Conservation (phyloP, 768 basidiomycete genomes). For the Amanita polypyramis region DNA sequence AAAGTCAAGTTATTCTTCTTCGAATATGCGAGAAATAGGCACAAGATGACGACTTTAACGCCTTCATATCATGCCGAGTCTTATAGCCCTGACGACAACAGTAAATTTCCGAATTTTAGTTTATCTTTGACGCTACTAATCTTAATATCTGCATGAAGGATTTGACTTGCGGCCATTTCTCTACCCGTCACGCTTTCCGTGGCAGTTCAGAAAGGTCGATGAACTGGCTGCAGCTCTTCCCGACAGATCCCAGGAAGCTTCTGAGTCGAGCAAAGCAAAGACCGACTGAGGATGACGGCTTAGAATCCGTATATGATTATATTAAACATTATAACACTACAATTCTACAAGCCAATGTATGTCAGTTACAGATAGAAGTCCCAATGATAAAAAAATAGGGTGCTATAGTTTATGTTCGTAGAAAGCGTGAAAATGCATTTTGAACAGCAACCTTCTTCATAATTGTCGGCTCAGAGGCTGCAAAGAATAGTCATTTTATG, state of each 20-base stretch:
- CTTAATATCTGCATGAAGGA: slow-evolving; percentile 33
- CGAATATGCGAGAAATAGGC: slow-evolving; percentile 90
- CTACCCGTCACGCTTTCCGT: slow-evolving; percentile 89
- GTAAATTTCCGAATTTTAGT: slow-evolving; percentile 33
- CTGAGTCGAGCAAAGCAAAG: slow-evolving; percentile 19
- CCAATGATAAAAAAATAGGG: slow-evolving; percentile 4
- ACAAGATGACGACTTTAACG: slow-evolving; percentile 98
- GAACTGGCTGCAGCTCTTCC: slow-evolving; percentile 69
- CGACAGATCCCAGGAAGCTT: slow-evolving; percentile 40
- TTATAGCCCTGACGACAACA: slow-evolving; percentile 94
- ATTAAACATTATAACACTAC: slow-evolving; percentile 14
- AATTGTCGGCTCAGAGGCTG: slow-evolving; percentile 76
- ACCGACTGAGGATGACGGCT: slow-evolving; percentile 11
- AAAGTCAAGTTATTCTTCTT: slow-evolving; percentile 98
- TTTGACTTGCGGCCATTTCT: slow-evolving; percentile 96
- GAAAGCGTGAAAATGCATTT: slow-evolving; percentile 64
- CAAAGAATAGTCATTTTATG: background rate
- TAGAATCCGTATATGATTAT: slow-evolving; percentile 6
- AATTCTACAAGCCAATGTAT: slow-evolving; percentile 6
- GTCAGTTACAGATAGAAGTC: background rate
- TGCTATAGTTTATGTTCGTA: slow-evolving; percentile 33
- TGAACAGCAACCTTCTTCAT: slow-evolving; percentile 86
- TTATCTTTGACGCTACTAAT: slow-evolving; percentile 8
- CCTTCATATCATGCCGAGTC: slow-evolving; percentile 94
- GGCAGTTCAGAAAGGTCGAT: slow-evolving; percentile 96